These are phyloP conservation scores for Serendipita sp. DNA, from an alignment of 768 basidiomycete species.

Conservation along the genomic window DNA sequence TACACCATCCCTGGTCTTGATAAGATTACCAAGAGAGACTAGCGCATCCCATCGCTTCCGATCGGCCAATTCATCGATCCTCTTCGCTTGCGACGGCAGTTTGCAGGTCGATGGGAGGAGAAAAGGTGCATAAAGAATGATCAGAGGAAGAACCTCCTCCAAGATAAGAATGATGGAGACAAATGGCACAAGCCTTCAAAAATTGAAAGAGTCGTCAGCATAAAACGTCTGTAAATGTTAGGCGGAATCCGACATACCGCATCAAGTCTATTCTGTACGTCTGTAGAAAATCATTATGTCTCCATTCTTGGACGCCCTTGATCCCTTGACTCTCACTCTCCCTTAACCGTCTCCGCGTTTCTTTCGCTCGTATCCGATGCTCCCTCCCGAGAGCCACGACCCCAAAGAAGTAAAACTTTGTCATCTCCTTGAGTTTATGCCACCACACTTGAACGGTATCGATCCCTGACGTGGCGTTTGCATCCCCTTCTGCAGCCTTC, in stretches of 20 bases:
- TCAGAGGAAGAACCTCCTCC: constrained; percentile 70
- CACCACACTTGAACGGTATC: constrained; percentile 25
- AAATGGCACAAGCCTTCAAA: no score
- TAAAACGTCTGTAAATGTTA: no score
- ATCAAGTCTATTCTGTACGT: constrained; percentile 51
- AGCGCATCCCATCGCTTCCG: not conserved
- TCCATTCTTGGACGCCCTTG: constrained; percentile 21
- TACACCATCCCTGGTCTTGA: not conserved
- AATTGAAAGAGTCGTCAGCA: no score
- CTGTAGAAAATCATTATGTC: constrained; percentile 52
- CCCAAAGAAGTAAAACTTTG: constrained; percentile 80
- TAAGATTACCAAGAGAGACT: not conserved
- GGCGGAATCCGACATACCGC: constrained; percentile 51
- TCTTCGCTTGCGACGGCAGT: constrained; percentile 59
- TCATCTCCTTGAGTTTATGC: constrained; percentile 14
- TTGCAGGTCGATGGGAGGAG: constrained; percentile 79
- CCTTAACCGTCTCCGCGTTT: constrained; percentile 40
- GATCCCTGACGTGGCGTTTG: constrained; percentile 12
- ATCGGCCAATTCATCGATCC: constrained; percentile 28
- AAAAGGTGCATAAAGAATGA: constrained; percentile 72
- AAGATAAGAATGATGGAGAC: constrained; percentile 53
- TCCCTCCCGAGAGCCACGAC: constrained; percentile 42
- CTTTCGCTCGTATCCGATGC: constrained; percentile 36
- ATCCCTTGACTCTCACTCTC: constrained; percentile 48
- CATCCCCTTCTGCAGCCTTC: not conserved